phyloP scores from a whole-genome alignment of 2,329 filamentous ascomycete species.

The Lachnellula occidentalis region DNA sequence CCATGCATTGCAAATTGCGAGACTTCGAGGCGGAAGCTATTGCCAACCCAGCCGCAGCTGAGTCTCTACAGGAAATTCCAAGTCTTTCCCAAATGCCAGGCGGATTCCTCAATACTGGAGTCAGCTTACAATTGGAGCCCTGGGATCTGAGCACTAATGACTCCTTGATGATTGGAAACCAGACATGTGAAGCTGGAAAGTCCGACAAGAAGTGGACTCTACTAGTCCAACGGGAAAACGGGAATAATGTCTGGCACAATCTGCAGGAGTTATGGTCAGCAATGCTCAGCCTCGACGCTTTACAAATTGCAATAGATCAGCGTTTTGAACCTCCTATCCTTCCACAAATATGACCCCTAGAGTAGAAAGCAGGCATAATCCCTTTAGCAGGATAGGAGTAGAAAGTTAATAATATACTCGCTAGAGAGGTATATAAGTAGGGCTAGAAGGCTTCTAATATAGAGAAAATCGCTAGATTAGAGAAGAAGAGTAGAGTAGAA shows the following conservation, averaged over 20 bases:
- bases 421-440: too few species aligned
- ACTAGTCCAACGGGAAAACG: neutral
- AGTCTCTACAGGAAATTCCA: too few species aligned
- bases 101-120: neutral
- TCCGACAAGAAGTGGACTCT: neutral
- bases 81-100: neutral
- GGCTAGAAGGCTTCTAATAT: too few species aligned
- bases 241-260: slow-evolving; percentile 2
- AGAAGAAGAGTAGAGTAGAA: too few species aligned
- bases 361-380: too few species aligned
- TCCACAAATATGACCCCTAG: too few species aligned
- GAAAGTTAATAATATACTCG: too few species aligned
- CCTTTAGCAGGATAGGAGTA: too few species aligned
- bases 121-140: neutral
- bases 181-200: neutral
- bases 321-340: too few species aligned
- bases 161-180: neutral
- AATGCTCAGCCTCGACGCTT: slow-evolving; percentile 2
- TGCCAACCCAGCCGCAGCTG: neutral
- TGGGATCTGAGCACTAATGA: neutral
- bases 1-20: slow-evolving; percentile 12
- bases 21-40: slow-evolving; percentile 2
- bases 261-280: neutral
- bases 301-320: slow-evolving; percentile 11
- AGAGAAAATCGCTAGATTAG: too few species aligned